A percentile compares a stretch with the other conserved stretches of the same genome.
phyloP scores from a whole-genome alignment of 345 rosid species.

The Linum trigynum region DNA sequence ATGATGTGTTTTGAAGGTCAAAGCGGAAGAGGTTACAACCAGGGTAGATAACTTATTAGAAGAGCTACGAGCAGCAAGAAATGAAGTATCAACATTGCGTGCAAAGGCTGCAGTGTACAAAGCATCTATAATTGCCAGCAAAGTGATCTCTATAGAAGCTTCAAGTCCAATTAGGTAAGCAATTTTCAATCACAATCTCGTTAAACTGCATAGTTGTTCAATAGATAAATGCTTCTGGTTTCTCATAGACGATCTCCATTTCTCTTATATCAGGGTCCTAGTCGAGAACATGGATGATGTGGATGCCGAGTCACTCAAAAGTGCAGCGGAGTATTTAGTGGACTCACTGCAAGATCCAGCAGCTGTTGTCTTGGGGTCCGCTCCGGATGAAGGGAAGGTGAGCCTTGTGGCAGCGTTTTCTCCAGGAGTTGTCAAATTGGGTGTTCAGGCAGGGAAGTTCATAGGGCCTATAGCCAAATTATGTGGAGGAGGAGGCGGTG shows the following conservation, averaged over 20 bases:
- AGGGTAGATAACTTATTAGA: constrained; percentile 77
- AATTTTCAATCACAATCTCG: background rate
- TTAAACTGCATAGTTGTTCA: background rate
- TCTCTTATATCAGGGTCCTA: constrained; percentile 42
- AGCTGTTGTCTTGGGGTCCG: constrained; percentile 68
- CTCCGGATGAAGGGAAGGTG: constrained; percentile 82
- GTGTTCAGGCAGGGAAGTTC: constrained; percentile 86
- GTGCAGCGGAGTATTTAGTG: constrained; percentile 67
- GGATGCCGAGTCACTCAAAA: constrained; percentile 78
- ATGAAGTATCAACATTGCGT: constrained; percentile 63
- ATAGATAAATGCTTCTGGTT: background rate
- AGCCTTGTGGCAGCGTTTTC: constrained; percentile 88
- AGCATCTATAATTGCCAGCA: constrained; percentile 61
- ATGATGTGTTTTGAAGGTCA: constrained; percentile 48
- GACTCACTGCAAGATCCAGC: constrained; percentile 64
- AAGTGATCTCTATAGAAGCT: constrained; percentile 52
- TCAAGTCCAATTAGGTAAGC: constrained; percentile 48
- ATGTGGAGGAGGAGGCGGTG: constrained; percentile 96
- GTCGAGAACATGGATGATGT: constrained; percentile 76
- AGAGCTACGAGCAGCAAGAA: constrained; percentile 60
- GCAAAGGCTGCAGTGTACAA: constrained; percentile 66
- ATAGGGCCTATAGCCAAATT: constrained; percentile 71
- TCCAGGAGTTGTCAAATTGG: constrained; percentile 55
- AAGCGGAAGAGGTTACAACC: constrained; percentile 71
- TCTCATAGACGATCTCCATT: background rate